Evolutionary conservation across 495 filamentous ascomycete genomes (phyloP), one percentile per base, ranked within the genome.

Genomic region (Xylaria scruposa): DNA sequence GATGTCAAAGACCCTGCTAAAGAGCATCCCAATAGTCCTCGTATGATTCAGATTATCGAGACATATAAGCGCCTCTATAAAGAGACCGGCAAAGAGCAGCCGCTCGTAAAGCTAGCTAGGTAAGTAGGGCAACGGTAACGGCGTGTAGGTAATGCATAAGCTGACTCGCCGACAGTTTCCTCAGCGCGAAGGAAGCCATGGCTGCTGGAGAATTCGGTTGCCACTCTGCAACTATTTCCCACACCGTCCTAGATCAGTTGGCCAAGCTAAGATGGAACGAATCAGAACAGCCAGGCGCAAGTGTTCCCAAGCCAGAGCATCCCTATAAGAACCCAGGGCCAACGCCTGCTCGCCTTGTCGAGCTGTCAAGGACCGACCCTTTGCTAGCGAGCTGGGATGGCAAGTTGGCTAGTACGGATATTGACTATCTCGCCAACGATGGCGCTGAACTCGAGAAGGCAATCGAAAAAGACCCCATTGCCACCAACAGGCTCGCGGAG

Each of bases 21-120:
- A 17, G 70, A 81, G 70, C 81, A 83, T 59, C 75, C 82, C 12
- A 83, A 81, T 73, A 82, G 81, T 19, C 66, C 79, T 42, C 77
- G 82, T 12, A 66, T 81, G 4, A 68, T 83, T 21, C 82, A 83
- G 66, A 84, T 85, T 17, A 75, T 82, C 36, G 70, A 79, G 54
- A 74, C 71, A 40, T 77, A 77, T 54, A 73, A 71, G 62, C 77
- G 80, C 40, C 77, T 84, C 29, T 80, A 83, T 53, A 79, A 79
- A 63, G 80, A 83, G 72, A 83, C 81, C 1, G 81, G 83, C 38
- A 81, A 81, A 66, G 74, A 79, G 63, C 81, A 85, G 72, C 82
- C 81, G 36, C 73, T 83, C 42, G 73, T 85, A 33, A 83, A 83
- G 69, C 77, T 79, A 64, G 82, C 74, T 7, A 76, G 73, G 73